phyloP scores from a whole-genome alignment of 2,329 filamentous ascomycete species.

The Colletotrichum scovillei region DNA sequence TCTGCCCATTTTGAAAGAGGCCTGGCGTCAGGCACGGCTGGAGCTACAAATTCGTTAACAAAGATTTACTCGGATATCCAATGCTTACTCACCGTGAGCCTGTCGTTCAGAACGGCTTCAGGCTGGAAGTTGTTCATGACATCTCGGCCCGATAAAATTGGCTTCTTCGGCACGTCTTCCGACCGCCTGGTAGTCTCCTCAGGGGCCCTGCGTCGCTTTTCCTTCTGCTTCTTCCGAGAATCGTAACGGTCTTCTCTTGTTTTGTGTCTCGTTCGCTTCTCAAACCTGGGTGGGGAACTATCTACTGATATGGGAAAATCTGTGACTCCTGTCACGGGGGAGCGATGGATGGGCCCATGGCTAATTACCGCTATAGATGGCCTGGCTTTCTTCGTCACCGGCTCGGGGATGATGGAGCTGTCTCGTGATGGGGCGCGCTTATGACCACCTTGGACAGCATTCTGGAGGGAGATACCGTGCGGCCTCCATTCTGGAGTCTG shows the following conservation, averaged over 20 bases:
- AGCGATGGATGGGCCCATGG: neutral
- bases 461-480: constrained; percentile 3
- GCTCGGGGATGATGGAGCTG: constrained; percentile 37
- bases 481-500: constrained; percentile 2
- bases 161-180: constrained; percentile 37
- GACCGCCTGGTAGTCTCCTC: constrained; percentile 23
- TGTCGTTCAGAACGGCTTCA: constrained; percentile 57
- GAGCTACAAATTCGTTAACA: constrained; percentile 42
- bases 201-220: constrained; percentile 21
- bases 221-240: constrained; percentile 40
- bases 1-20: constrained; percentile 56
- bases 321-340: neutral
- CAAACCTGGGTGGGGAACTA: constrained; percentile 47
- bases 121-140: constrained; percentile 69
- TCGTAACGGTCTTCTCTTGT: constrained; percentile 68
- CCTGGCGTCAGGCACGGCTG: constrained; percentile 51
- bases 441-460: neutral
- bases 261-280: constrained; percentile 65
- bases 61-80: constrained; percentile 6
- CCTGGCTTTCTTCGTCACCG: neutral
- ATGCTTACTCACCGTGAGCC: constrained; percentile 46
- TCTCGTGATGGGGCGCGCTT: constrained; percentile 22
- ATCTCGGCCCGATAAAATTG: constrained; percentile 52
- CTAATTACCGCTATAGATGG: neutral
- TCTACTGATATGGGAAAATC: neutral